Base-by-base conservation (phyloP, 495 filamentous ascomycete genomes). In the Aspergillus carlsbadensis region DNA sequence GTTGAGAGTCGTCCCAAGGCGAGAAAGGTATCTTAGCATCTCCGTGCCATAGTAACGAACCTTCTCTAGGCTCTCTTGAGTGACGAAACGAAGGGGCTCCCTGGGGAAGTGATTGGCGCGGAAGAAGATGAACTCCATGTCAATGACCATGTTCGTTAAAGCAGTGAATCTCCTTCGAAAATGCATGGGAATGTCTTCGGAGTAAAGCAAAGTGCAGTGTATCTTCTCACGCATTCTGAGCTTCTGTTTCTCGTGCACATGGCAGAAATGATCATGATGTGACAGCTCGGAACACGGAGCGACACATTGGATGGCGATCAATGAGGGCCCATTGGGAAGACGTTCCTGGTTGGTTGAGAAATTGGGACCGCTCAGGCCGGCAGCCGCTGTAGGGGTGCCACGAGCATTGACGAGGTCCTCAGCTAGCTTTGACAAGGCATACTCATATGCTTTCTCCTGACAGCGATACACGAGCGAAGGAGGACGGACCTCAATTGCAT, bases 361-460 rank as follows among this genome's bases (percentile, higher is more conserved):
- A 10, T 15, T 18, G 15, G 36, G 43, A 3, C 44, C 29, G 6
- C 18, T 2, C 14, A 54, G 54, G 1, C 43, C 37, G 21, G 50
- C 33, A 22, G 67, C 37, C 18, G 24, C 40, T 0, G 56, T 43
- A 6, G 68, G 65, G 20, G 68, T 45, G 6, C 63, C 37, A 11
- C 31, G 37, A 11, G 35, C 44, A 4, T 59, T 64, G 21, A 62
- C 61, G 14, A 62, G 46, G 0, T 57, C 56, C 21, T 70, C 64
- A 24, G 64, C 52, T 8, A 65, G 63, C 18, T 61, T 64, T 7
- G 58, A 53, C 42, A 74, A 46, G 5, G 69, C 65, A 15, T 59
- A 56, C 0, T 60, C 51, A 41, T 67, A 66, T 3, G 60, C 60
- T 18, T 61, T 37, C 31, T 64, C 63, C 3, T 52, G 40, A 7